Percentiles rank a stretch among this genome's conserved stretches.
These are phyloP conservation scores for Ammopiptanthus mongolicus DNA, from an alignment of 306 rosid genomes.

Conservation along the genomic window DNA sequence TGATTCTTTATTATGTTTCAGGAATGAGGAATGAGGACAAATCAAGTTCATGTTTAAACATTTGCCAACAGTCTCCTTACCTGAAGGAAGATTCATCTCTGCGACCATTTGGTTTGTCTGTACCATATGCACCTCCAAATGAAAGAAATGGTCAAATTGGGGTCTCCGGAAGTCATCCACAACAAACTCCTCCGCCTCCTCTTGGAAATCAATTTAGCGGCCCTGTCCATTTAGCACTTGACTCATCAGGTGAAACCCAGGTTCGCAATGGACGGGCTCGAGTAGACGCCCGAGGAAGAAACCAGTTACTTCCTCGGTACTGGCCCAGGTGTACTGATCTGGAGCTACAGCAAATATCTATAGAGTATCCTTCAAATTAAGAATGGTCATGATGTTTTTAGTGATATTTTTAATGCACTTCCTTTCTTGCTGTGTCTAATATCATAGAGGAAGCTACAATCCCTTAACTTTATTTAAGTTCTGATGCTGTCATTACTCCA, in stretches of 20 bases:
- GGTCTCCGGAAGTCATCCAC: conserved; percentile 58
- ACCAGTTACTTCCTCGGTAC: conserved; percentile 60
- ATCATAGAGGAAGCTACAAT: not conserved
- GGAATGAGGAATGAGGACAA: conserved; percentile 64
- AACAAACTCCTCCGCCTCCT: conserved; percentile 50
- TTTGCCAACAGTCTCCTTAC: conserved; percentile 51
- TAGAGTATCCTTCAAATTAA: conserved; percentile 55
- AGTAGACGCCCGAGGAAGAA: conserved; percentile 62
- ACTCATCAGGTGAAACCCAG: conserved; percentile 60
- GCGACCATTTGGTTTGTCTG: conserved; percentile 60
- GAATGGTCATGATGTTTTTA: not conserved
- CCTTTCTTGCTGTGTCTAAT: not conserved
- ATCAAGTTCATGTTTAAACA: conserved; percentile 44
- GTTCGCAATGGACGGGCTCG: conserved; percentile 59
- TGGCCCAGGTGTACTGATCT: conserved; percentile 80
- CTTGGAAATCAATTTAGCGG: conserved; percentile 55
- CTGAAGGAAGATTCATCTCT: conserved; percentile 60
- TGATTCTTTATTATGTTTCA: conserved; percentile 37
- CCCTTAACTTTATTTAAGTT: conserved; percentile 54
- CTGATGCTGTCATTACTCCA: conserved; percentile 70
- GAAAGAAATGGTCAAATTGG: conserved; percentile 72
- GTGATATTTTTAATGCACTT: not conserved
- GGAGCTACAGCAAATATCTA: conserved; percentile 64
- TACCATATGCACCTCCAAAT: conserved; percentile 60
- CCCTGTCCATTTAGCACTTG: conserved; percentile 51